Evolutionary conservation across 306 rosid species (phyloP), one percentile per base, ranked within the genome.

Genomic region (Casuarina equisetifolia): DNA sequence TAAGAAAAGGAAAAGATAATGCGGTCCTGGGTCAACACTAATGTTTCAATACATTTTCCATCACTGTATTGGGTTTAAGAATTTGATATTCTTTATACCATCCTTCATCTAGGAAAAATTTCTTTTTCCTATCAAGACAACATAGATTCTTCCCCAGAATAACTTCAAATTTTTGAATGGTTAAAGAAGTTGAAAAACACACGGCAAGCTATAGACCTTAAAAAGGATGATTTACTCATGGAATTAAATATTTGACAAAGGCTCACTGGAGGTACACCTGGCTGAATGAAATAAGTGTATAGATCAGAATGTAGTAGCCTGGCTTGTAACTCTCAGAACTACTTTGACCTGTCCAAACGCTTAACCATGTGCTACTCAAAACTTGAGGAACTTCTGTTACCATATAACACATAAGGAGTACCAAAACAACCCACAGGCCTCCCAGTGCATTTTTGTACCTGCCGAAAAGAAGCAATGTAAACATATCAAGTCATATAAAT

Each of bases 361-460:
- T 88, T 80, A 94, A 85, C 98, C 96, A 94, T 45, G 88, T 86
- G 85, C 97, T 94, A 59, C 93, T 89, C 25, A 84, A 92, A 85
- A 92, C 82, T 84, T 96, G 89, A 84, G 92, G 91, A 84, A 78
- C 80, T 84, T 94, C 97, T 2, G 91, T 89, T 54, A 82, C 70
- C 42, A 76, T 78, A 78, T 90, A 94, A 88, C 87, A 90, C 13
- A 74, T 72, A 57, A 94, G 80, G 74, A 92, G 91, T 81, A 88
- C 67, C 70, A 81, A 70, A 82, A 90, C 93, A 62, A 92, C 91
- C 93, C 96, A 89, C 40, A 87, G 71, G 35, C 97, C 98, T 77
- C 98, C 98, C n/a, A 91, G 69, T 76, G 97, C 92, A 62, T 87
- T 81, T 82, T 83, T 88, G 78, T 94, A 92, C 87, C 97, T 93